Conservation (phyloP, 768 basidiomycete species). For the Tulasnella sp. region DNA sequence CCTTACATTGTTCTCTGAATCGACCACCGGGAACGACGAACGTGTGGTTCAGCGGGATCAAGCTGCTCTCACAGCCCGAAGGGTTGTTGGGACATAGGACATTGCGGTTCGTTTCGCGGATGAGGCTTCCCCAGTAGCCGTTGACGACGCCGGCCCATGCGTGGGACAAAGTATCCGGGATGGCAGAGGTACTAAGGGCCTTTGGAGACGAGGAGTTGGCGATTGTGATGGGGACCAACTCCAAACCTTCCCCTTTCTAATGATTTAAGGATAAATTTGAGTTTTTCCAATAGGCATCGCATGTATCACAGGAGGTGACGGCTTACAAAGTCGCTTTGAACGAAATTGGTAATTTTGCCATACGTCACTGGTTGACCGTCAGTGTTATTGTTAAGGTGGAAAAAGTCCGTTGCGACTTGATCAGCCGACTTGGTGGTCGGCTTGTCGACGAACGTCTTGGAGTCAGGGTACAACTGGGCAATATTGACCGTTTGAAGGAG, state of each 20-base stretch:
- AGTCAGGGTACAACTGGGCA: constrained; percentile 68
- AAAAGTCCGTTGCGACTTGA: constrained; percentile 67
- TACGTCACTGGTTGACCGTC: constrained; percentile 47
- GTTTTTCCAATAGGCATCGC: background rate
- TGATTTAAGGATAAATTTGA: background rate
- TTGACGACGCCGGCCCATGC: constrained; percentile 79
- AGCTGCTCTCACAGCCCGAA: constrained; percentile 67
- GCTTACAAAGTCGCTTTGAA: constrained; percentile 63
- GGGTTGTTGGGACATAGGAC: constrained; percentile 54
- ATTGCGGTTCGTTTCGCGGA: constrained; percentile 67
- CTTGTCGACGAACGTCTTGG: constrained; percentile 88
- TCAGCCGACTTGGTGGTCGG: constrained; percentile 68
- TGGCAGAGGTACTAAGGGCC: constrained; percentile 63
- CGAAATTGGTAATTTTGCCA: constrained; percentile 61
- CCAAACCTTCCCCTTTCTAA: constrained; percentile 72
- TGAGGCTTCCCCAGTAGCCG: constrained; percentile 77
- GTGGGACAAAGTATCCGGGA: constrained; percentile 63
- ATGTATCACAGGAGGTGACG: background rate
- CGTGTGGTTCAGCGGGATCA: constrained; percentile 88
- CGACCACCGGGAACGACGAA: constrained; percentile 87
- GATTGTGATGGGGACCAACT: constrained; percentile 63
- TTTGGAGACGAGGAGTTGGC: constrained; percentile 53
- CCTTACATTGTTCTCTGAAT: constrained; percentile 78
- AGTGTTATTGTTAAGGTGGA: constrained; percentile 31
- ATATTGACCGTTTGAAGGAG: constrained; percentile 82